Conservation (phyloP, 805 yeast genomes). For the Wickerhamiella occidentalis region DNA sequence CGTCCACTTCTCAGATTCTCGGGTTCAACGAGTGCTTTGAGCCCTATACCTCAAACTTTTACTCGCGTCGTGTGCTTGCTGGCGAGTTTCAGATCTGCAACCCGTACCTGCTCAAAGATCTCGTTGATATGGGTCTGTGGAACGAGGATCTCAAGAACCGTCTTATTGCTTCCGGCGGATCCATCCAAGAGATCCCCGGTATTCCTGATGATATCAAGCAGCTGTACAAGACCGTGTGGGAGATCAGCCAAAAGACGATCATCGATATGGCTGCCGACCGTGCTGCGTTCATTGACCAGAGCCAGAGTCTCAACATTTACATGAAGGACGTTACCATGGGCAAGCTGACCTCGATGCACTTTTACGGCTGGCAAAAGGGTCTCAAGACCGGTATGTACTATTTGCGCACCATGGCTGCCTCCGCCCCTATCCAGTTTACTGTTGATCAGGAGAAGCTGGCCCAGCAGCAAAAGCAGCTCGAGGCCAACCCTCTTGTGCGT, state of each 20-base stretch:
- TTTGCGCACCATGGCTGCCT: constrained; percentile 92
- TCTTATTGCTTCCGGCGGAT: constrained; percentile 68
- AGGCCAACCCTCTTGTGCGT: constrained; percentile 18
- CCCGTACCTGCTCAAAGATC: constrained; percentile 69
- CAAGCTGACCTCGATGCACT: constrained; percentile 93
- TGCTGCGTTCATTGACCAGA: constrained; percentile 67
- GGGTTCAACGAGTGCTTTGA: constrained; percentile 95
- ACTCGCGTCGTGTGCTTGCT: constrained; percentile 77
- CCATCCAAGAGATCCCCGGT: constrained; percentile 60
- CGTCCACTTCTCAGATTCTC: constrained; percentile 89
- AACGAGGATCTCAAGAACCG: constrained; percentile 62
- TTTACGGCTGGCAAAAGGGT: constrained; percentile 98
- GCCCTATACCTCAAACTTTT: constrained; percentile 87
- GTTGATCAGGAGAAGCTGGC: constrained; percentile 40
- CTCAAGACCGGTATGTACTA: constrained; percentile 98
- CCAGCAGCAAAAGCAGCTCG: constrained; percentile 13
- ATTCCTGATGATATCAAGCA: constrained; percentile 66
- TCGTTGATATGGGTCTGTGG: constrained; percentile 78
- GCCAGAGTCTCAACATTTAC: constrained; percentile 85
- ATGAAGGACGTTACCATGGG: constrained; percentile 89
- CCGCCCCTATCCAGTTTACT: constrained; percentile 91
- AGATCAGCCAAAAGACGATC: constrained; percentile 70
- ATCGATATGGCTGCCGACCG: constrained; percentile 80
- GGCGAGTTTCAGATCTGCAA: constrained; percentile 93
- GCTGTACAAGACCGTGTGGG: constrained; percentile 95